These are phyloP conservation scores for Micractinium conductrix DNA, from an alignment of 139 green algal species.

Conservation along the genomic window DNA sequence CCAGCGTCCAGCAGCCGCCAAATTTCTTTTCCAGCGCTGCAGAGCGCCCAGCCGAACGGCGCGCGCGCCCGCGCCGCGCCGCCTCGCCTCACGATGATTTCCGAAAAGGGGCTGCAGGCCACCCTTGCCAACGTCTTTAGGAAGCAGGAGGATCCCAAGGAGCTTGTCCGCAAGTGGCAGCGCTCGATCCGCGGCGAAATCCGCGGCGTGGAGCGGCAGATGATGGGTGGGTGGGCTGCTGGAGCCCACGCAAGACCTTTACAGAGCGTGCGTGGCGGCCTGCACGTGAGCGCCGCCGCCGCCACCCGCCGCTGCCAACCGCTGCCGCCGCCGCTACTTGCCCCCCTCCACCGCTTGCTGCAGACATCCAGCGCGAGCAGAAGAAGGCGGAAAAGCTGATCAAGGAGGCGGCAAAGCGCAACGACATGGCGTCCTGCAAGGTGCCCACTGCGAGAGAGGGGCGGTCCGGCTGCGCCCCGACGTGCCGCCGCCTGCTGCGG, in stretches of 20 bases:
- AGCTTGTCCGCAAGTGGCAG: constrained; percentile 66
- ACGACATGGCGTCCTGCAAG: constrained; percentile 76
- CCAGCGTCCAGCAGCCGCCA: no score
- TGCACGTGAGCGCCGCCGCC: no score
- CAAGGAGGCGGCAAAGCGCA: constrained; percentile 81
- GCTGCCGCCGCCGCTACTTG: neutral
- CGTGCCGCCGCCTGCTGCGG: neutral
- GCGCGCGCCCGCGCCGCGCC: no score
- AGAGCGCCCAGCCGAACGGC: no score
- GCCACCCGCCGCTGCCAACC: neutral
- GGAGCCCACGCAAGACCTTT: no score
- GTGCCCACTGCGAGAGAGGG: neutral
- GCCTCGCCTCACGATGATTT: neutral
- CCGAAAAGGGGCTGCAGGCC: neutral
- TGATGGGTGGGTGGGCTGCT: constrained; percentile 22
- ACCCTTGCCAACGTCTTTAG: constrained; percentile 17
- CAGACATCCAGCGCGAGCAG: constrained; percentile 81
- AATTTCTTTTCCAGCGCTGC: no score
- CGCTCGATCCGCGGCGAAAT: constrained; percentile 42
- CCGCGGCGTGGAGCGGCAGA: constrained; percentile 45
- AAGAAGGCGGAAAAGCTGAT: constrained; percentile 81
- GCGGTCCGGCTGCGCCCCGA: neutral
- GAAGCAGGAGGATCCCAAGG: constrained; percentile 53
- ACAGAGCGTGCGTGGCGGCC: no score
- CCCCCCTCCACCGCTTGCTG: neutral